Evolutionary conservation across 2,329 filamentous ascomycete species (phyloP), one percentile per base, ranked within the genome.

Genomic region (Sporothrix schenckii): DNA sequence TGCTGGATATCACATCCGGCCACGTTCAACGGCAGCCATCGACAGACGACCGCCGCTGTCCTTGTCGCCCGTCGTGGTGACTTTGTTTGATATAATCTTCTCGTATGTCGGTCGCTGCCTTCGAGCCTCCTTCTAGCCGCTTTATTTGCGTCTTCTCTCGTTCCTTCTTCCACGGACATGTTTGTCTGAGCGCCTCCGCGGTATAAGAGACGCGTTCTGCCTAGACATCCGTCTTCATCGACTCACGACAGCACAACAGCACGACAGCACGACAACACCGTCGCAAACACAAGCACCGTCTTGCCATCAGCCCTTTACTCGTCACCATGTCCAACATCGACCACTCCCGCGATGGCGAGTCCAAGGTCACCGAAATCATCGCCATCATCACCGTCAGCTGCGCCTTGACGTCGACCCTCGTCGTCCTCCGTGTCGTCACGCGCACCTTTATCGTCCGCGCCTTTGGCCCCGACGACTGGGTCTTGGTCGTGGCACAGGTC

Each of bases 371-470:
- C 14, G 75, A 75, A 34, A 74, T 77, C 21, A 66, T 74, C 30
- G 63, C 73, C 19, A 74, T 77, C 39, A 49, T 77, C 30, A 61
- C 73, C n/a, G 72, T 76, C 34, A 74, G 73, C 66, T 72, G 72
- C 34, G 69, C 71, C 10, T 60, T 77, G 2, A 61, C 56, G 3
- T 61, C 56, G 4, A 24, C 39, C 19, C 39, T 44, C 39, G 56
- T 61, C n/a, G 44, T 44, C n/a, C 39, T 44, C 19, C 19, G 56
- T 1, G 39, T 61, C 56, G 5, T 61, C n/a, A 61, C 56, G n/a
- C 56, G 56, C n/a, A 39, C 56, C n/a, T 61, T n/a, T n/a, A 61
- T 61, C n/a, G 56, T 61, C 3, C n/a, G n/a, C 39, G 56, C 56
- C n/a, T 44, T 44, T 61, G 39, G 39, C 1, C 34, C 56, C 3